These are phyloP conservation scores for Trichophaea hybrida DNA, from an alignment of 2,329 filamentous ascomycete species.

Conservation along the genomic window DNA sequence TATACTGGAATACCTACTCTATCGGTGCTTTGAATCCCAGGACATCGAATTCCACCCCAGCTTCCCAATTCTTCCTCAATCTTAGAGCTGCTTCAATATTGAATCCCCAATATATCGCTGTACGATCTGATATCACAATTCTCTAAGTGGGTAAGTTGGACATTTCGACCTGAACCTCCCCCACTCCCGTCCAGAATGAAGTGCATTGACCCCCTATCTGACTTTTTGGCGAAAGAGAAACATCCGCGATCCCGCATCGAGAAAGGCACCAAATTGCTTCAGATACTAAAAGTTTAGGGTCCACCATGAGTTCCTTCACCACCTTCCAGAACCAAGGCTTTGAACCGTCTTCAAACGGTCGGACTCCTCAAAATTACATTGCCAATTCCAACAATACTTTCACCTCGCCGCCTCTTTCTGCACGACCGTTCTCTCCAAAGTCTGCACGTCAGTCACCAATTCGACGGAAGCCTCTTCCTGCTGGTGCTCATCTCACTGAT, in stretches of 20 bases:
- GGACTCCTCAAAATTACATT: background rate
- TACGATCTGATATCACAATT: background rate
- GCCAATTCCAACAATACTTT: conserved; percentile 21
- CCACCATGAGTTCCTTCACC: background rate
- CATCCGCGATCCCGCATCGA: conserved; percentile 1
- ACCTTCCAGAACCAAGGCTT: conserved; percentile 1
- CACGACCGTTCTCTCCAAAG: background rate
- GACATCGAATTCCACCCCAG: background rate
- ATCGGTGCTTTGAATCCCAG: background rate
- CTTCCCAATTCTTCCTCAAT: no score
- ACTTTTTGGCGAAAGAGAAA: conserved; percentile 2
- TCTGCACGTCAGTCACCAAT: conserved; percentile 7
- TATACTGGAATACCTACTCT: background rate
- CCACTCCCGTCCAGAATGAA: background rate
- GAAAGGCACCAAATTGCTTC: background rate
- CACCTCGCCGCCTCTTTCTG: conserved; percentile 4
- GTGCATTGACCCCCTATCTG: background rate
- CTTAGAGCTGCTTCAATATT: no score
- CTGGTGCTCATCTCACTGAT: background rate
- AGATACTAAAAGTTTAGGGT: background rate
- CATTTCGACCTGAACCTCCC: background rate
- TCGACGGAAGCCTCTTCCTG: conserved; percentile 17
- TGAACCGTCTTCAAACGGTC: background rate
- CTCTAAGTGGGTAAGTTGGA: background rate
- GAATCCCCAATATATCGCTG: no score